Base-by-base conservation (phyloP, 805 yeast species). In the Ogataea paradorogensis region DNA sequence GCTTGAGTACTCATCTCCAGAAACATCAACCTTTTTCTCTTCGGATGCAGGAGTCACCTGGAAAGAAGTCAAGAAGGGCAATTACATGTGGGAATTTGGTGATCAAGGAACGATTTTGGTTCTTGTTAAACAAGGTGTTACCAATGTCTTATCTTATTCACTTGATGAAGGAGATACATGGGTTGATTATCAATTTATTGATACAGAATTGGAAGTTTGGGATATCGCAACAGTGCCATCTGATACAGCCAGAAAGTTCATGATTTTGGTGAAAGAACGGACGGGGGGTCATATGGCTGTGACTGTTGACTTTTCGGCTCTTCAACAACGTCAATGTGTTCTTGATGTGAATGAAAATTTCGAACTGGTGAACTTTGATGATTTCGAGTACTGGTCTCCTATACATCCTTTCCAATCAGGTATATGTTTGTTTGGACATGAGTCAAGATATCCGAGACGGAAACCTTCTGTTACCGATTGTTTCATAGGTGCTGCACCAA, bases 61-160 rank as follows among this genome's bases (percentile, higher is more conserved):
- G 98, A 76, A 62, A 36, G 95, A 87, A 61, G 67, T 91, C 21
- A 71, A 65, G 43, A 78, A 82, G 44, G 93, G 95, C 4, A 73
- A 78, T 1, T 75, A 77, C 51, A 83, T 84, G 76, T 93, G 98
- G 98, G 98, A 90, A 62, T 93, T 71, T 61, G 98, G 98, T 47
- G 99, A 93, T 61, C 85, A 87, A 48, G 99, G 99, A 13, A 81
- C 95, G 1, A 74, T 93, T 25, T 63, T 93, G 35, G 87, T 87
- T 1, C 59, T 90, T 35, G 91, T 84, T 2, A 71, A 79, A 27
- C 77, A 74, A 5, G 67, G 62, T 4, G 65, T 69, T 7, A 82
- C 96, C 0, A 70, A 86, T 43, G 61, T 64, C 1, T 38, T 91
- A 0, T 51, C 64, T 1, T 90, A 79, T 54, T 85, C 96, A 0